These are phyloP conservation scores for Pythium apleroticum DNA, from an alignment of 352 stramenopile species.

Conservation along the genomic window DNA sequence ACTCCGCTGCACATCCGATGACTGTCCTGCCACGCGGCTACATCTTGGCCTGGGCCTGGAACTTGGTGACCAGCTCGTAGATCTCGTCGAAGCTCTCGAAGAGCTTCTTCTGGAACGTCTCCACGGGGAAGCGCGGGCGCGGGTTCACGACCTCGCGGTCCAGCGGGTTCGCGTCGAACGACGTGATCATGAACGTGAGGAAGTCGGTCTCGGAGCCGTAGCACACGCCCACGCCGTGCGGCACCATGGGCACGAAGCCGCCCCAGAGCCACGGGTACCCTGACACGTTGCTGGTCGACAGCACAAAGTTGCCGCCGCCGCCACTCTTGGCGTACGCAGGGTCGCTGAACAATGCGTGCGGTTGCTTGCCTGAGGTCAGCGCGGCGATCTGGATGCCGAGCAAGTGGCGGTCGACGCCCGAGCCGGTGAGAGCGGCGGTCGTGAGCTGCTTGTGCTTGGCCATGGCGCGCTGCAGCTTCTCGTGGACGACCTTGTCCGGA, in stretches of 20 bases:
- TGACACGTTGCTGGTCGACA: slow-evolving; percentile 95
- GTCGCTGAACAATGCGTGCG: slow-evolving; percentile 86
- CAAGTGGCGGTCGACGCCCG: slow-evolving; percentile 90
- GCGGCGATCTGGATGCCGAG: slow-evolving; percentile 90
- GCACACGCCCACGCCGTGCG: slow-evolving; percentile 91
- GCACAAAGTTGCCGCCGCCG: slow-evolving; percentile 85
- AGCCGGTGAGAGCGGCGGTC: slow-evolving; percentile 39
- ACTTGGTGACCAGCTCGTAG: slow-evolving; percentile 35
- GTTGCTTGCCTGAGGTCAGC: slow-evolving; percentile 60
- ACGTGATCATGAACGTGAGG: slow-evolving; percentile 92
- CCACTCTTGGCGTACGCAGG: slow-evolving; percentile 80
- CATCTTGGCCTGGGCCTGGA: slow-evolving; percentile 22
- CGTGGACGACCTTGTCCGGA: background rate
- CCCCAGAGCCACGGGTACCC: slow-evolving; percentile 95
- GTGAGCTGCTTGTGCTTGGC: background rate
- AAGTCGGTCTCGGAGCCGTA: slow-evolving; percentile 92
- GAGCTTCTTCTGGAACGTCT: slow-evolving; percentile 46
- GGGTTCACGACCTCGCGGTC: slow-evolving; percentile 23
- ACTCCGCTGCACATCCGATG: too few relatives aligned
- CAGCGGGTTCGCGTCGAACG: slow-evolving; percentile 51
- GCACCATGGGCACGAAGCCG: slow-evolving; percentile 91
- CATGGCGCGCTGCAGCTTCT: slow-evolving; percentile 18
- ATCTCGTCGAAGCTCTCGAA: slow-evolving; percentile 65
- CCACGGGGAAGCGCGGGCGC: slow-evolving; percentile 34
- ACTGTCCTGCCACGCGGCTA: background rate